Percentiles rank a stretch among this genome's conserved stretches.
phyloP scores from a whole-genome alignment of 179 eudicot species.

The Beta lomatogona region DNA sequence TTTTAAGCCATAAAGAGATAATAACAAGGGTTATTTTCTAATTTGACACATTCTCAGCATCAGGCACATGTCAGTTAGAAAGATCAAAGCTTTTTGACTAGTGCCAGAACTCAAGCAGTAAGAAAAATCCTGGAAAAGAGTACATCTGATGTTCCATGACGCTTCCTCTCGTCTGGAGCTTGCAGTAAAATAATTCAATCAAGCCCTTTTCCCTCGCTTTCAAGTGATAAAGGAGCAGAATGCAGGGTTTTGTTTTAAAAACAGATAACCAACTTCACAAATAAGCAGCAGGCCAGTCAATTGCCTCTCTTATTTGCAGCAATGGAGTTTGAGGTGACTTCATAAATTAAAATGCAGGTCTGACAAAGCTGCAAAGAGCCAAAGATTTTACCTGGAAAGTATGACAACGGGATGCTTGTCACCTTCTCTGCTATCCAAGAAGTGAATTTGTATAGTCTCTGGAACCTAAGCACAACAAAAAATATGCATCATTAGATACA shows the following conservation, averaged over 20 bases:
- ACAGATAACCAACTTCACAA: no score
- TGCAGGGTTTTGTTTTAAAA: no score
- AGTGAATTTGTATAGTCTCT: slow-evolving; percentile 62
- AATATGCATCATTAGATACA: slow-evolving; percentile 11
- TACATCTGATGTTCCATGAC: background rate
- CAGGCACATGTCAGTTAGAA: background rate
- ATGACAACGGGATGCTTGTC: slow-evolving; percentile 80
- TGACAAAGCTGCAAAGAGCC: background rate
- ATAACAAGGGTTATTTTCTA: background rate
- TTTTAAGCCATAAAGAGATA: background rate
- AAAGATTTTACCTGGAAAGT: slow-evolving; percentile 65
- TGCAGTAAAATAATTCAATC: background rate
- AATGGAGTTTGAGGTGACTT: no score
- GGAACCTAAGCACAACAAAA: slow-evolving; percentile 63
- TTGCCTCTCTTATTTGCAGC: no score
- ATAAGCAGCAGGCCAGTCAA: no score
- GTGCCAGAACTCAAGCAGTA: background rate
- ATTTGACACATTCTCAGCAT: background rate
- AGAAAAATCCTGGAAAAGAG: background rate
- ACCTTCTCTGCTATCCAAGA: slow-evolving; percentile 51
- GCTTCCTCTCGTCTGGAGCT: background rate
- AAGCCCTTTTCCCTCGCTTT: no score
- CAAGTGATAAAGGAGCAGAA: no score
- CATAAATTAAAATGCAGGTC: background rate
- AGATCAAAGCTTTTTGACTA: background rate